phyloP scores from a whole-genome alignment of 768 basidiomycete genomes.

The Rhizopogon vesiculosus region DNA sequence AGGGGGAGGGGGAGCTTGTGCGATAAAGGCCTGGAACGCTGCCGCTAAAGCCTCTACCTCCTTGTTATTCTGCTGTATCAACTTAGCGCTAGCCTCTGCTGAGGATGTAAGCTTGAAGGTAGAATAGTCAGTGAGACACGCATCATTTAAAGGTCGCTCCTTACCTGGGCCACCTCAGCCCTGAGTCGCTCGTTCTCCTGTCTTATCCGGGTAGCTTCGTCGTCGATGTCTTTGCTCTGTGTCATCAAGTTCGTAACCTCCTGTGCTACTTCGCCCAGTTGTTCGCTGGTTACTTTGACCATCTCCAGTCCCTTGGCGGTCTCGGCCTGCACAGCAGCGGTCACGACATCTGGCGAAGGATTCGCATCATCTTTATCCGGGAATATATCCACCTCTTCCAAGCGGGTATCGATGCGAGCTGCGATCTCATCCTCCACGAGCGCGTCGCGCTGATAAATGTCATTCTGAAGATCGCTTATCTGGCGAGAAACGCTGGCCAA shows the following conservation, averaged over 20 bases:
- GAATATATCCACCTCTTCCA: slow-evolving; percentile 21
- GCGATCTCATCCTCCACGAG: slow-evolving; percentile 26
- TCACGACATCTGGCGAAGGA: slow-evolving; percentile 17
- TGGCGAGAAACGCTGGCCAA: slow-evolving; percentile 23
- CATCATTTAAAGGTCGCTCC: slow-evolving; percentile 1
- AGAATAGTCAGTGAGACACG: slow-evolving; percentile 9
- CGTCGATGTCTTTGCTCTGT: slow-evolving; percentile 21
- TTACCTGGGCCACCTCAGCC: slow-evolving; percentile 20
- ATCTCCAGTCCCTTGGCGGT: not conserved
- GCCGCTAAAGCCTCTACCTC: slow-evolving; percentile 25
- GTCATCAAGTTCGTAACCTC: slow-evolving; percentile 28
- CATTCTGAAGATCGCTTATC: slow-evolving; percentile 31
- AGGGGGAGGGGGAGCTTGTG: slow-evolving; percentile 17
- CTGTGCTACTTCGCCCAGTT: slow-evolving; percentile 26
- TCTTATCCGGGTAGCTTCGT: slow-evolving; percentile 16
- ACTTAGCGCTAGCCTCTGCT: slow-evolving; percentile 10
- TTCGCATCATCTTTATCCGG: slow-evolving; percentile 11
- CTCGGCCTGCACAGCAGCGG: slow-evolving; percentile 17
- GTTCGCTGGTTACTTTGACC: slow-evolving; percentile 14
- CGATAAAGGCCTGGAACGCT: slow-evolving; percentile 26
- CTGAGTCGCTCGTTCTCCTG: slow-evolving; percentile 24
- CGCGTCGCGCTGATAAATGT: slow-evolving; percentile 29
- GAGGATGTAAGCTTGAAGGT: slow-evolving; percentile 6
- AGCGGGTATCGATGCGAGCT: slow-evolving; percentile 21
- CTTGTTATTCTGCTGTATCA: slow-evolving; percentile 13